Evolutionary conservation across 192 early-diverging fungal species (phyloP), one percentile per base, ranked within the genome.

Genomic region (Backusella australiensis): DNA sequence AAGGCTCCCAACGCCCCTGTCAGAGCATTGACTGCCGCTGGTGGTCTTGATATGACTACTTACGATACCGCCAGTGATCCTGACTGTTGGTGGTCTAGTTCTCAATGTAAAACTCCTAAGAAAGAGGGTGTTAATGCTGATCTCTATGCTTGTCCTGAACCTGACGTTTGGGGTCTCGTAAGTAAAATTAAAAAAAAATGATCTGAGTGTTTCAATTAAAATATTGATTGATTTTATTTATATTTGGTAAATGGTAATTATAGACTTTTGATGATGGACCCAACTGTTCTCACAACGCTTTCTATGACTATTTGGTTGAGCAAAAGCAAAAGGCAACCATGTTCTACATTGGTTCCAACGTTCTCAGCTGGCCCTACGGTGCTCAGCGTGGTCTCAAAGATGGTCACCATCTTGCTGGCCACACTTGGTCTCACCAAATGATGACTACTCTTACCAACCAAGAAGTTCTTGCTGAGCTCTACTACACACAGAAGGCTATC

Each of bases 201-300:
- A 26, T 34, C 41, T 23, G 17, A 17, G 29, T 68, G 29, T 7
- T n/a, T 36, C 15, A 17, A 44, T 44, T 68, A 34, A 35, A 19
- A 15, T 68, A n/a, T 68, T 68, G 5, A 68, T 41, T 35, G 11
- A 67, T 38, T 68, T 38, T 68, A 17, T 34, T 67, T 35, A 35
- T 36, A 32, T 38, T 36, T 36, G 35, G 34, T 69, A 69, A 69
- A 17, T 19, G 5, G 7, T 36, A 35, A 67, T 36, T 69, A 46
- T 65, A 74, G 67, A 89, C 89, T 11, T 92, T 89, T 73, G 91
- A 92, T 80, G 91, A 92, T 83, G 91, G 91, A 5, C 90, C 90
- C 17, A 86, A 85, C 26, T 71, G 74, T 9, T 86, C 82, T 32
- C 83, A 84, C 38, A 76, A 79, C 19, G 79, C 81, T 4, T 72